Conservation (phyloP, 371 early-diverging fungal genomes). For the Sporodiniella umbellata region DNA sequence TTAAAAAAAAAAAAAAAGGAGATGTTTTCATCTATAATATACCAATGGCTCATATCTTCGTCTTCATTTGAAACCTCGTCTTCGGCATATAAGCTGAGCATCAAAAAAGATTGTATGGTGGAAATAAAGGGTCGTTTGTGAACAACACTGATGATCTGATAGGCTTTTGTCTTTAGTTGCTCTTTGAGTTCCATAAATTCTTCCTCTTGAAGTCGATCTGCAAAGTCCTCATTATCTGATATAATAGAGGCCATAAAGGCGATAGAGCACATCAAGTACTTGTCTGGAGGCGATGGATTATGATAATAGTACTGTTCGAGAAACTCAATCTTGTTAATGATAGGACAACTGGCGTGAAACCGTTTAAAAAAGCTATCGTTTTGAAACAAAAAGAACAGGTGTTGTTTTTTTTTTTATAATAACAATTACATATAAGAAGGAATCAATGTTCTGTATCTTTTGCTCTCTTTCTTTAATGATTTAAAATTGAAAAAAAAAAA, state of each 20-base stretch:
- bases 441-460: too few species aligned
- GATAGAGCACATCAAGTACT: conserved; percentile 30
- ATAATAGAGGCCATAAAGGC: conserved; percentile 20
- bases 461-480: too few species aligned
- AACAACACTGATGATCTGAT: conserved; percentile 16
- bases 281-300: conserved; percentile 29
- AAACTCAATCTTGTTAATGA: conserved; percentile 39
- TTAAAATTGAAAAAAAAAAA: too few species aligned
- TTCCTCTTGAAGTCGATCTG: conserved; percentile 9
- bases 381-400: too few species aligned
- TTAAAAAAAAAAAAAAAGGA: background rate
- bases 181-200: background rate
- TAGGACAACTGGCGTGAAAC: conserved; percentile 26
- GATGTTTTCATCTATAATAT: background rate
- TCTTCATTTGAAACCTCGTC: conserved; percentile 13
- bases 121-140: conserved; percentile 34
- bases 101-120: conserved; percentile 35
- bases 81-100: conserved; percentile 31
- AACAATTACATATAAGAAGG: too few species aligned
- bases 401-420: background rate
- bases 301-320: conserved; percentile 38
- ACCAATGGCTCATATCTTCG: conserved; percentile 37
- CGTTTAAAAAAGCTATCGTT: conserved; percentile 39
- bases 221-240: conserved; percentile 6
- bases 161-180: conserved; percentile 19